phyloP scores from a whole-genome alignment of 2,329 filamentous ascomycete genomes.

The Penicillium thymicola region DNA sequence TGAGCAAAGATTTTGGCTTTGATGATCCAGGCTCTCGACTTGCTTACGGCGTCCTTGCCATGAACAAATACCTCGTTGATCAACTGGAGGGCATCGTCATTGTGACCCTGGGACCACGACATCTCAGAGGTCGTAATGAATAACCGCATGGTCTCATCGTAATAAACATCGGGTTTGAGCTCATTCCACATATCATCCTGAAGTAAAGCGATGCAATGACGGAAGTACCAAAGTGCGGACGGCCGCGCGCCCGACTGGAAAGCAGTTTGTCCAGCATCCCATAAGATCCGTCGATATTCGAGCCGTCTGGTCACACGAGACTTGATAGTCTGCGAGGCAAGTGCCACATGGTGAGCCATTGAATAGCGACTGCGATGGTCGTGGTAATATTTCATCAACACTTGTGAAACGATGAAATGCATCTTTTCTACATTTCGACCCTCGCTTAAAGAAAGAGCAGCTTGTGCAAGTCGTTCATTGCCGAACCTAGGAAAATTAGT shows the following conservation, averaged over 20 bases:
- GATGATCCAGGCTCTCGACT: conserved; percentile 78
- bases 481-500: conserved; percentile 58
- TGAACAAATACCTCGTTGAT: conserved; percentile 67
- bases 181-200: conserved; percentile 77
- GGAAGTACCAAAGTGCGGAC: conserved; percentile 79
- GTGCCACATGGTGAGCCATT: conserved; percentile 76
- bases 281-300: conserved; percentile 71
- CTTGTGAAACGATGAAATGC: conserved; percentile 86
- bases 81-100: conserved; percentile 64
- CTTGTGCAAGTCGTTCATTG: conserved; percentile 82
- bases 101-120: conserved; percentile 73
- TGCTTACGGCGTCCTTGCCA: conserved; percentile 71
- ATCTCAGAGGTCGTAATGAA: conserved; percentile 79
- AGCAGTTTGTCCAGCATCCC: conserved; percentile 73
- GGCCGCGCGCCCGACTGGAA: conserved; percentile 78
- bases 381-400: conserved; percentile 68
- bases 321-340: conserved; percentile 72
- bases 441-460: conserved; percentile 66
- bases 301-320: conserved; percentile 57
- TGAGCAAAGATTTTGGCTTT: conserved; percentile 76
- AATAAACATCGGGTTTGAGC: conserved; percentile 67
- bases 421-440: conserved; percentile 67
- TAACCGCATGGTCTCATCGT: conserved; percentile 79
- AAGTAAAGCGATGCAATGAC: conserved; percentile 71
- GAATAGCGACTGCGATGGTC: conserved; percentile 66